Conservation (phyloP, 495 filamentous ascomycete genomes). For the Penicillium fimorum region DNA sequence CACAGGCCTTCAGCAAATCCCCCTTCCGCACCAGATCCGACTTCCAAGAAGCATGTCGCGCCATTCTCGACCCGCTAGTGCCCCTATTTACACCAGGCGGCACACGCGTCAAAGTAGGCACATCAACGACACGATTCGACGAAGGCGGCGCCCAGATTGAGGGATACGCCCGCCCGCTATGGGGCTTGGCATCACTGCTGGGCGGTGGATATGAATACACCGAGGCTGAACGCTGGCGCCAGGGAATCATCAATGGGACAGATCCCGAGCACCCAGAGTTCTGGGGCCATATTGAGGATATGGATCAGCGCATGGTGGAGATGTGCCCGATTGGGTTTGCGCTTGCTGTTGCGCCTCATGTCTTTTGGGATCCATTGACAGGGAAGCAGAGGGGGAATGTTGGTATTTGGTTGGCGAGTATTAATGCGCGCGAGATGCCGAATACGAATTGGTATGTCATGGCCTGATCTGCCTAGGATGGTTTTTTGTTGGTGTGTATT, state of each 20-base stretch:
- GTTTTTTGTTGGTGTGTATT: neutral
- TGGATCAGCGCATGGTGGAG: constrained; percentile 82
- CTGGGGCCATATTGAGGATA: constrained; percentile 70
- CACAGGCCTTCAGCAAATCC: constrained; percentile 33
- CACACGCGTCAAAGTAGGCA: constrained; percentile 59
- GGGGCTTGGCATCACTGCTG: constrained; percentile 68
- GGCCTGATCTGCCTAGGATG: neutral
- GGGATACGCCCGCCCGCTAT: constrained; percentile 70
- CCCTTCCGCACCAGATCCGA: constrained; percentile 44
- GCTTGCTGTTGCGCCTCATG: constrained; percentile 57
- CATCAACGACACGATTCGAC: constrained; percentile 67
- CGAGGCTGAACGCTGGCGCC: constrained; percentile 61
- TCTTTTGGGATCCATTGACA: constrained; percentile 65
- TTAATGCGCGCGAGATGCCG: constrained; percentile 72
- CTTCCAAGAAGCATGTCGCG: constrained; percentile 56
- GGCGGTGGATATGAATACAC: constrained; percentile 63
- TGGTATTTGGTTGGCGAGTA: constrained; percentile 64
- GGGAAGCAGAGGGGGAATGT: constrained; percentile 59
- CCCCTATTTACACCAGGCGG: constrained; percentile 61
- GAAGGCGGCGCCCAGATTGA: constrained; percentile 75
- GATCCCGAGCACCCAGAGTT: constrained; percentile 65
- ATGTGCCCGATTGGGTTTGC: constrained; percentile 73
- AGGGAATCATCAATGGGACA: constrained; percentile 65
- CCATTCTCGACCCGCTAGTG: constrained; percentile 61
- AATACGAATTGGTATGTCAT: constrained; percentile 54